phyloP scores from a whole-genome alignment of 2,329 filamentous ascomycete species.

The Ophiocordyceps polyrhachis-furcata region DNA sequence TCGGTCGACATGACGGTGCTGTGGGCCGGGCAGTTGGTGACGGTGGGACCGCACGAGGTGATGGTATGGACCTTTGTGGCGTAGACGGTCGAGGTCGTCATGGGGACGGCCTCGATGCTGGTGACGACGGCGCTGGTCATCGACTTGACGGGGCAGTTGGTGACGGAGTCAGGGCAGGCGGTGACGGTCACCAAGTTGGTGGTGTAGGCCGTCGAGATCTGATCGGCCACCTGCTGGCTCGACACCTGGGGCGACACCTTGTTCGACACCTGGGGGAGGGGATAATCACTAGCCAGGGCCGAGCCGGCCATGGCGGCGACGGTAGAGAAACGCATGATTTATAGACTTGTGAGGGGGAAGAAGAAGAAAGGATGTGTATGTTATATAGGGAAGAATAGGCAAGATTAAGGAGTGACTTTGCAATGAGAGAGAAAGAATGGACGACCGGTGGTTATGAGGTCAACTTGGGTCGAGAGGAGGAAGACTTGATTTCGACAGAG shows the following conservation, averaged over 20 bases:
- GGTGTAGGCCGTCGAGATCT: background rate
- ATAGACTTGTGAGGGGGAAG: no score
- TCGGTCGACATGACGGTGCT: conserved; percentile 18
- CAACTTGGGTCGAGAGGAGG: conserved; percentile 14
- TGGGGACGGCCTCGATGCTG: conserved; percentile 14
- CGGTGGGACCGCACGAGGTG: conserved; percentile 39
- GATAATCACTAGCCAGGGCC: conserved; percentile 28
- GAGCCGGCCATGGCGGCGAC: conserved; percentile 24
- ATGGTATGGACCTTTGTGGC: conserved; percentile 39
- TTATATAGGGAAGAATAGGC: conserved; percentile 4
- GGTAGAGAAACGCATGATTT: conserved; percentile 37
- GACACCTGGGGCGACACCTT: background rate
- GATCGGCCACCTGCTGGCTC: background rate
- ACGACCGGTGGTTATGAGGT: conserved; percentile 31
- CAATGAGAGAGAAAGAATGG: conserved; percentile 25
- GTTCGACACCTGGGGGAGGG: conserved; percentile 19
- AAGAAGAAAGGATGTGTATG: conserved; percentile 5
- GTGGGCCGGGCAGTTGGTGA: conserved; percentile 40
- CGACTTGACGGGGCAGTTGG: conserved; percentile 36
- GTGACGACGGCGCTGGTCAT: conserved; percentile 19
- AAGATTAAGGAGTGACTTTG: conserved; percentile 13
- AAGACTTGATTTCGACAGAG: conserved; percentile 29
- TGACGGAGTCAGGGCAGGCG: conserved; percentile 38
- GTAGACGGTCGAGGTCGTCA: conserved; percentile 36
- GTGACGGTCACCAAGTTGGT: conserved; percentile 39